phyloP scores from a whole-genome alignment of 768 basidiomycete genomes.

The Leccinum subgranulosum region DNA sequence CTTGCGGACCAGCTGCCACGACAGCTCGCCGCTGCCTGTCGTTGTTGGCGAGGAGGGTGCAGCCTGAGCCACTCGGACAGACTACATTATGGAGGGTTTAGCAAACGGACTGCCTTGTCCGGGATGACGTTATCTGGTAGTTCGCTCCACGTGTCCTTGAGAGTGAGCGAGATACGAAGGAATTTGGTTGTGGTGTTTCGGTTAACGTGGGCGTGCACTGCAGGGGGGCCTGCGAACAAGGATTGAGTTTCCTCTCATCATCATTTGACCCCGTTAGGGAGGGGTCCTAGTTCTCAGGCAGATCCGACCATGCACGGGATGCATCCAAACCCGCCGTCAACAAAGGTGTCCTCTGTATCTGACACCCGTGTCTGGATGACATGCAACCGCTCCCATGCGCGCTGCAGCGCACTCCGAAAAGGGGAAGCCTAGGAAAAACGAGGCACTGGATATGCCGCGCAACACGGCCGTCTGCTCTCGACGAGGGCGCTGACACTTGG shows the following conservation, averaged over 20 bases:
- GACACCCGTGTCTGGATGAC: constrained; percentile 19
- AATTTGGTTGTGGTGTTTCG: constrained; percentile 13
- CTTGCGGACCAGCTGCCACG: neutral
- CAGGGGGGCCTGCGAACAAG: constrained; percentile 15
- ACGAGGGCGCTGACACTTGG: constrained; percentile 2
- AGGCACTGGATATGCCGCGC: constrained; percentile 5
- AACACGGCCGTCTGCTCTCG: neutral
- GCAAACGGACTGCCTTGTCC: constrained; percentile 7
- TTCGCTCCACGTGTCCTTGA: constrained; percentile 9
- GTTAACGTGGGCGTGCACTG: constrained; percentile 12
- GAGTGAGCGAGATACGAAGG: constrained; percentile 7
- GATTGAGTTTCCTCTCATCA: constrained; percentile 10
- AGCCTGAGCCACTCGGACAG: neutral
- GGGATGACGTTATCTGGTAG: constrained; percentile 14
- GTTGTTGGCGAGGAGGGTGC: neutral
- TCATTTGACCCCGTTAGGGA: constrained; percentile 17
- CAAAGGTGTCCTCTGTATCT: constrained; percentile 7
- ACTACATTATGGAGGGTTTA: neutral
- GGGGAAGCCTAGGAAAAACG: neutral
- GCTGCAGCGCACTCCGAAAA: constrained; percentile 2
- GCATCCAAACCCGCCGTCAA: constrained; percentile 12
- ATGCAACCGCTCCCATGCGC: constrained; percentile 14
- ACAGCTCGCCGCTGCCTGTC: neutral
- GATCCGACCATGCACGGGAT: constrained; percentile 24
- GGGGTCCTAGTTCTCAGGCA: constrained; percentile 25